Evolutionary conservation across 2,329 filamentous ascomycete species (phyloP).

Genomic region (Scedosporium apiospermum): DNA sequence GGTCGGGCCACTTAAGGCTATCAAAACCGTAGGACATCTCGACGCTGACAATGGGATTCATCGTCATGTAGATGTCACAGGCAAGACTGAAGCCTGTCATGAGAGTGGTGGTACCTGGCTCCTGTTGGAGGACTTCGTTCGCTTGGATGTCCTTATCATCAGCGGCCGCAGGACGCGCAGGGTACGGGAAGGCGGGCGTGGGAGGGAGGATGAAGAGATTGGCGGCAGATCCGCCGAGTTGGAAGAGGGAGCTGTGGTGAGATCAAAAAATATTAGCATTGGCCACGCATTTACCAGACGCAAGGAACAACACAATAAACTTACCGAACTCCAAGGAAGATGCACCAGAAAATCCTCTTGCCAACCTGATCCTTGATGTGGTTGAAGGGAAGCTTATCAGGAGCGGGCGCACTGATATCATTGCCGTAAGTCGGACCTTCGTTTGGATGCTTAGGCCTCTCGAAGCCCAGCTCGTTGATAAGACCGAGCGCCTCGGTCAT

Average conservation of each 20-base stretch:
- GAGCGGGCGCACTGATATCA: constrained; percentile 22
- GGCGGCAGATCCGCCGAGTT: constrained; percentile 61
- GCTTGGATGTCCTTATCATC: constrained; percentile 75
- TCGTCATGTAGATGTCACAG: constrained; percentile 69
- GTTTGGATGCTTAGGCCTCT: constrained; percentile 39
- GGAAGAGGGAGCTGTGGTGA: constrained; percentile 56
- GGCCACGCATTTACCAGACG: background rate
- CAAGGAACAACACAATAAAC: constrained; percentile 12
- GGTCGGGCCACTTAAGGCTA: constrained; percentile 67
- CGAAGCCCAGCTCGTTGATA: constrained; percentile 56
- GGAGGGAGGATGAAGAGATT: constrained; percentile 69
- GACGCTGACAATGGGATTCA: constrained; percentile 68
- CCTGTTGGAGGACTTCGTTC: constrained; percentile 61
- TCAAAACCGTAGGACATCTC: constrained; percentile 76
- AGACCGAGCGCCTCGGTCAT: constrained; percentile 64
- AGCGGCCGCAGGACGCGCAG: constrained; percentile 69
- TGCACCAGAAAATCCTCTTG: constrained; percentile 76
- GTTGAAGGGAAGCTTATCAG: constrained; percentile 43
- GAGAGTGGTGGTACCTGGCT: constrained; percentile 56
- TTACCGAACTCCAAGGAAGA: constrained; percentile 63
- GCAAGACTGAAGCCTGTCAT: constrained; percentile 75
- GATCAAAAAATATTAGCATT: background rate
- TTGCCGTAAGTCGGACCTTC: constrained; percentile 30
- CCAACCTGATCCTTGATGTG: constrained; percentile 65
- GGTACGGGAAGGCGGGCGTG: constrained; percentile 66